Evolutionary conservation across 148 eudicot genomes (phyloP).

Genomic region (Rhododendron mucronatum): DNA sequence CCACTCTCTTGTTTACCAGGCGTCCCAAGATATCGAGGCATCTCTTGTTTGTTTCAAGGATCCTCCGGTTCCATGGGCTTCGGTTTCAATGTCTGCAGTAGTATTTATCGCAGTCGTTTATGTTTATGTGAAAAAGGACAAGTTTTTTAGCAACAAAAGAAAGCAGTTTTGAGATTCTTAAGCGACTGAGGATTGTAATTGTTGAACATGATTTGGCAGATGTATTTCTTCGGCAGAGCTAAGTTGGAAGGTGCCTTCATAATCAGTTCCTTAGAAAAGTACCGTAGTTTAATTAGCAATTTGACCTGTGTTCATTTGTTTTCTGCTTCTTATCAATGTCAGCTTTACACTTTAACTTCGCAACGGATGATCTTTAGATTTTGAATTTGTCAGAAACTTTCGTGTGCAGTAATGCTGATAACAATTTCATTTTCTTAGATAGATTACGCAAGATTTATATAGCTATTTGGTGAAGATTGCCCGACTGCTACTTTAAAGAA

Average conservation of each 20-base stretch:
- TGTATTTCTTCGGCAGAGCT: constrained; percentile 38
- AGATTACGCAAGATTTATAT: too few species aligned
- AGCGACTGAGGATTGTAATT: constrained; percentile 11
- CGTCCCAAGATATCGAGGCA: constrained; percentile 84
- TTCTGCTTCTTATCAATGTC: neutral
- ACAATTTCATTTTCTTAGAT: neutral
- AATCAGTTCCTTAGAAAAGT: constrained; percentile 16
- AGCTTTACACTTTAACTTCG: neutral
- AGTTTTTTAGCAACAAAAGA: constrained; percentile 69
- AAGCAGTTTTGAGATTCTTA: constrained; percentile 71
- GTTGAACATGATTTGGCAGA: constrained; percentile 17
- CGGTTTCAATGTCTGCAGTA: constrained; percentile 43
- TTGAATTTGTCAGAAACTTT: neutral
- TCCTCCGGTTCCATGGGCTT: constrained; percentile 90
- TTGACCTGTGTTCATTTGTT: constrained; percentile 11
- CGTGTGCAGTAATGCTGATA: neutral
- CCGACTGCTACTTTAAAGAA: neutral
- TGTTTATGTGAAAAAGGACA: constrained; percentile 61
- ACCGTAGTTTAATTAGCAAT: constrained; percentile 2
- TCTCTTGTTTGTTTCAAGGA: constrained; percentile 88
- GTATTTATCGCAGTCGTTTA: constrained; percentile 51
- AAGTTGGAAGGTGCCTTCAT: constrained; percentile 17
- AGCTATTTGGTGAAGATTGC: neutral
- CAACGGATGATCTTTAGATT: neutral
- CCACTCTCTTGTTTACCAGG: constrained; percentile 73